phyloP scores from a whole-genome alignment of 768 basidiomycete genomes.

The Naganishia randhawae region DNA sequence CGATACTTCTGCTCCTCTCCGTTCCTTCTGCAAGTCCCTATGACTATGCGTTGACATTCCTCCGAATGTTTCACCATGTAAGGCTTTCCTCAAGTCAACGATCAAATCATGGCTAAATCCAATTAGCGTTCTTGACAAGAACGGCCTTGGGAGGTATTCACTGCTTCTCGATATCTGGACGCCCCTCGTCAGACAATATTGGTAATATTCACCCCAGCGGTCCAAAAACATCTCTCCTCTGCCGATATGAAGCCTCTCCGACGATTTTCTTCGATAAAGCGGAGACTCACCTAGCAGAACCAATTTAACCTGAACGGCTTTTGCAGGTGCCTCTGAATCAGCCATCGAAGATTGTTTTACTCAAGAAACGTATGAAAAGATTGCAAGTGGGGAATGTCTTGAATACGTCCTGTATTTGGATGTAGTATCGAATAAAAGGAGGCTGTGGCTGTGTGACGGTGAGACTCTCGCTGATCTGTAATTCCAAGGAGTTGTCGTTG shows the following conservation, averaged over 20 bases:
- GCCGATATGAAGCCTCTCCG: background rate
- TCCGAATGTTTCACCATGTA: no score
- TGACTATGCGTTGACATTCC: no score
- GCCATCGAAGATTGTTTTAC: conserved; percentile 6
- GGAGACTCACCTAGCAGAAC: conserved; percentile 76
- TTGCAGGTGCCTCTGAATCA: conserved; percentile 49
- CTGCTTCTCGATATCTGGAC: no score
- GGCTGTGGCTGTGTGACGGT: conserved; percentile 14
- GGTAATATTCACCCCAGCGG: no score
- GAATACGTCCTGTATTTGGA: background rate
- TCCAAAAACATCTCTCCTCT: background rate
- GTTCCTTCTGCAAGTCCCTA: no score
- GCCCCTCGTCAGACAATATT: no score
- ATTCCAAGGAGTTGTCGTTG: background rate
- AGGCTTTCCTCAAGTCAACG: no score
- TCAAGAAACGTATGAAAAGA: background rate
- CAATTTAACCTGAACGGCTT: conserved; percentile 95
- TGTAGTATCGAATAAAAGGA: conserved; percentile 1
- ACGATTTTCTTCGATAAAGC: background rate
- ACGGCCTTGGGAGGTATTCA: no score
- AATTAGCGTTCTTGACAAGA: no score
- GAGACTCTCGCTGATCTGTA: background rate
- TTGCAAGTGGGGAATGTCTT: background rate
- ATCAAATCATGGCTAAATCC: no score
- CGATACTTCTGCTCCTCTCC: no score